Conservation (phyloP, 2,329 filamentous ascomycete genomes). For the Neofusicoccum umdonicola region DNA sequence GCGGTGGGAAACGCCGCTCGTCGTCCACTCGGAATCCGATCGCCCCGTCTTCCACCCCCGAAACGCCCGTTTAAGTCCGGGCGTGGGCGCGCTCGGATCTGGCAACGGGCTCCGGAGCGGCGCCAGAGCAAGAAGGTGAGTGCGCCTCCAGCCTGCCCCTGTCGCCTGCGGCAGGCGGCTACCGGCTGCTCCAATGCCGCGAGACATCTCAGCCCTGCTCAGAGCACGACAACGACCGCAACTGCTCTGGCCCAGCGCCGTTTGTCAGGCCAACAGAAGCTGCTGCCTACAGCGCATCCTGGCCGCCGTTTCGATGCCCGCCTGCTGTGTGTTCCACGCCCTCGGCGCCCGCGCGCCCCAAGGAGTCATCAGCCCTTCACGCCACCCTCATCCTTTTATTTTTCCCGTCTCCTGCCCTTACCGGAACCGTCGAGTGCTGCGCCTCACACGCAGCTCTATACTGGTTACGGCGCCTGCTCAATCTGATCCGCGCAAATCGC, state of each 20-base stretch:
- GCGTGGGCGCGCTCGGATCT: neutral
- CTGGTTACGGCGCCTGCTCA: neutral
- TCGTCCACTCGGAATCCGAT: neutral
- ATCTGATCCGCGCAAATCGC: neutral
- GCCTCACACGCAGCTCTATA: neutral
- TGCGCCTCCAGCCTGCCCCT: neutral
- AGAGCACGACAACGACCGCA: neutral
- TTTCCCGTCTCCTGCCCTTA: neutral
- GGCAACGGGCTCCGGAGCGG: neutral
- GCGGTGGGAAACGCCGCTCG: neutral
- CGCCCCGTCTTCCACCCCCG: constrained; percentile 9
- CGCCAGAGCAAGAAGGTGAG: neutral
- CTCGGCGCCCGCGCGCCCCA: neutral
- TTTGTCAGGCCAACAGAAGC: neutral
- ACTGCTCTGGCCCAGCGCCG: neutral
- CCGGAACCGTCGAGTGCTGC: neutral
- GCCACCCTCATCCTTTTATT: neutral
- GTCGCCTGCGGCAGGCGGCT: neutral
- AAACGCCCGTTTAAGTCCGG: constrained; percentile 6
- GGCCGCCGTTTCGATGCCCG: neutral
- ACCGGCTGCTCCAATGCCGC: neutral
- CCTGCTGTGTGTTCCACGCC: neutral
- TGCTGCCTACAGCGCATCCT: neutral
- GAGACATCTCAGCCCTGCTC: constrained; percentile 9
- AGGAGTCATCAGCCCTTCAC: neutral